These are phyloP conservation scores for Magnolia officinalis DNA, from an alignment of 164 flowering plant genomes.

Conservation along the genomic window DNA sequence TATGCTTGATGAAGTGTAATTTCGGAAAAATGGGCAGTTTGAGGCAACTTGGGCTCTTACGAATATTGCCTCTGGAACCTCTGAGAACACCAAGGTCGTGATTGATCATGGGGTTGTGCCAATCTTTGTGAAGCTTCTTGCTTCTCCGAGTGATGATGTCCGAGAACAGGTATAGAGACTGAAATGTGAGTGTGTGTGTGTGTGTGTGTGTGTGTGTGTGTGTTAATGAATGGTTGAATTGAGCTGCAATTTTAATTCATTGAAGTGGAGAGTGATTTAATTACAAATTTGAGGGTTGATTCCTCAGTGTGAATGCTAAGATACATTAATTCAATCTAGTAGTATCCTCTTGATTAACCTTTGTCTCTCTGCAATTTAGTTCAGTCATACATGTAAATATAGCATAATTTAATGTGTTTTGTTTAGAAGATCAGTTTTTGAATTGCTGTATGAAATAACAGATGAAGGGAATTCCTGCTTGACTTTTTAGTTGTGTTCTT, in stretches of 20 bases:
- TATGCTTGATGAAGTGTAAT: background rate
- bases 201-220: background rate
- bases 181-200: conserved; percentile 15
- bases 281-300: background rate
- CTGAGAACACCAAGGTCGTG: conserved; percentile 77
- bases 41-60: conserved; percentile 98
- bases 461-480: background rate
- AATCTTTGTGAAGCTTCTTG: conserved; percentile 69
- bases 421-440: too few species aligned
- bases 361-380: background rate
- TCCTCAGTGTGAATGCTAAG: background rate
- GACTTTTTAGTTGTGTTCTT: background rate
- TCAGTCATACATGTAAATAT: background rate
- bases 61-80: conserved; percentile 90
- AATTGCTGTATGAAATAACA: too few species aligned
- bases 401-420: too few species aligned
- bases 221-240: background rate
- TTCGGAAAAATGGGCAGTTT: conserved; percentile 40
- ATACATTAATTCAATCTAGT: too few species aligned
- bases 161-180: conserved; percentile 65
- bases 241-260: background rate
- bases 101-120: conserved; percentile 91
- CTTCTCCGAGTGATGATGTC: conserved; percentile 77
- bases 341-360: background rate
- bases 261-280: background rate